These are phyloP conservation scores for Pythium chondricola DNA, from an alignment of 352 stramenopile species.

Conservation along the genomic window DNA sequence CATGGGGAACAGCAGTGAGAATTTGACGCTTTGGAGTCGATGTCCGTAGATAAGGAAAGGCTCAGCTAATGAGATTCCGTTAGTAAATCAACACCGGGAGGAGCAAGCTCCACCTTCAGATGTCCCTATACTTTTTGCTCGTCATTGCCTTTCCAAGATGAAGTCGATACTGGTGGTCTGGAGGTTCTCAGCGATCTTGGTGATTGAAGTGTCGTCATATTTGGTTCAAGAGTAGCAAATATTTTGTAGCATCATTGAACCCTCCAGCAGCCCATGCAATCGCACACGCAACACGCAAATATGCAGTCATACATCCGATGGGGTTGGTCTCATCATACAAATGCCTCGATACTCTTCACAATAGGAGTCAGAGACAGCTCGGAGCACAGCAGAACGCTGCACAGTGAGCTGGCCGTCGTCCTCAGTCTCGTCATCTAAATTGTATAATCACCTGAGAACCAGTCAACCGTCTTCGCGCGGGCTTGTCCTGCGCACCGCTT, in stretches of 20 bases:
- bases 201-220: constrained; percentile 87
- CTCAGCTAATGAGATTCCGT: constrained; percentile 92
- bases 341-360: constrained; percentile 89
- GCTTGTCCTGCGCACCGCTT: too few relatives aligned
- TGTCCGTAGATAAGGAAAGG: constrained; percentile 20
- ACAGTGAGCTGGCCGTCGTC: constrained; percentile 54
- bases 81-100: constrained; percentile 65
- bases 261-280: constrained; percentile 15
- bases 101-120: constrained; percentile 43
- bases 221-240: constrained; percentile 91
- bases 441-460: constrained; percentile 83
- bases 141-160: constrained; percentile 68
- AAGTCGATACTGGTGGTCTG: not conserved
- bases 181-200: constrained; percentile 88
- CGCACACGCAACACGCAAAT: not conserved
- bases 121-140: constrained; percentile 87
- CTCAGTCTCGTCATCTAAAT: constrained; percentile 91
- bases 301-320: constrained; percentile 19
- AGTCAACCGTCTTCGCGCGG: too few relatives aligned
- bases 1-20: constrained; percentile 66
- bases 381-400: constrained; percentile 76
- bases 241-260: constrained; percentile 82
- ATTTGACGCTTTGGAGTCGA: constrained; percentile 87
- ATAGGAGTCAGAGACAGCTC: constrained; percentile 42
- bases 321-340: constrained; percentile 87